Evolutionary conservation across 2,329 filamentous ascomycete species (phyloP), one percentile per base, ranked within the genome.

Genomic region (Sporothrix globosa): DNA sequence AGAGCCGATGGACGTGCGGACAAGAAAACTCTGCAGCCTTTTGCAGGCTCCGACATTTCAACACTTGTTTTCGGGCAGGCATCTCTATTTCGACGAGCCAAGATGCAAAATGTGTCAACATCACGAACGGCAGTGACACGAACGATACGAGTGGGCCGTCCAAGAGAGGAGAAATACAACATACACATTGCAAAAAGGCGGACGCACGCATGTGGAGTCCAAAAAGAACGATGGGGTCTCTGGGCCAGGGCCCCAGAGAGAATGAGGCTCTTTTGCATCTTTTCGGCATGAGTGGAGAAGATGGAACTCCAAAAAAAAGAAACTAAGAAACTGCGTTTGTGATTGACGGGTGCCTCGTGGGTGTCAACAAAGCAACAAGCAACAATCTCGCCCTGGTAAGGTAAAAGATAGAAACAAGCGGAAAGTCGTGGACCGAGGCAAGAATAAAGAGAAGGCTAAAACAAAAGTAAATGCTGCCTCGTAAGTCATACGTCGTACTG

Each of bases 251-350:
- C 19, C n/a, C 48, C 34, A 44, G 14, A 21, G 65, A 67, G 34
- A 67, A 54, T 53, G 65, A 67, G 65, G 65, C 65, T 67, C 65
- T 66, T n/a, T 52, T 66, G 24, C 61, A 65, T 44, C 21, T n/a
- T 48, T 34, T 30, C 21, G 61, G 44, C 44, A 30, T 19, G 27
- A 5, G 61, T 17, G 41, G 13, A 21, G 60, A 14, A 7, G 14
- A 21, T 21, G 30, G n/a, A 41, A 60, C 39, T 11, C 30, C 11
- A 19, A 60, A 44, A 24, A n/a, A 41, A 2, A 39, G 9, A n/a
- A 17, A 17, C 2, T n/a, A n/a, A 13, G 19, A 58, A 63, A 27
- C 58, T 46, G n/a, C n/a, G 58, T 11, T 46, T 13, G 39, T 46
- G 39, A 63, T 63, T 46, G 58, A 63, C 39, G 39, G 58, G 58